Conservation (phyloP, 2,329 filamentous ascomycete species). For the Penicillium sp. region DNA sequence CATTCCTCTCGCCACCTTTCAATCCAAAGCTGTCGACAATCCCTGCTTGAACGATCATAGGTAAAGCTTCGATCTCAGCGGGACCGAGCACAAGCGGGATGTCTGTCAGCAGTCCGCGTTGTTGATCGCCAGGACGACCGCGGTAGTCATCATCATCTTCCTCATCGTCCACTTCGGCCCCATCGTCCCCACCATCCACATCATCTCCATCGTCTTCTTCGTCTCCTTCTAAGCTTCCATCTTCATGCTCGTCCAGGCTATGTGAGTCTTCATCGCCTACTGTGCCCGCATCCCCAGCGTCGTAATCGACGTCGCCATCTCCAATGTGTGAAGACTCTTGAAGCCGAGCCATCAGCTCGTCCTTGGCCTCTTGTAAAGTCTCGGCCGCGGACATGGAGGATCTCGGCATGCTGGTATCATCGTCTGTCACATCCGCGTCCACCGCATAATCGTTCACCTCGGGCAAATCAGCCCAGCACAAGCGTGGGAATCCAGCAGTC, state of each 20-base stretch:
- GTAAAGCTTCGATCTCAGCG: constrained; percentile 89
- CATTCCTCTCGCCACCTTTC: constrained; percentile 57
- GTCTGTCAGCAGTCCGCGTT: constrained; percentile 79
- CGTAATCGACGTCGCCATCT: constrained; percentile 40
- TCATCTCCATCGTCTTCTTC: constrained; percentile 52
- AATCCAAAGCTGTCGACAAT: constrained; percentile 75
- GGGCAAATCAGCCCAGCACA: constrained; percentile 42
- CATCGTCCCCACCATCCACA: constrained; percentile 46
- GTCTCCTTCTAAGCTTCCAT: constrained; percentile 46
- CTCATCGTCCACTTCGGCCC: constrained; percentile 51
- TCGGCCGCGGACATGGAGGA: constrained; percentile 46
- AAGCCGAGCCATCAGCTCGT: constrained; percentile 47
- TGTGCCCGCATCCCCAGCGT: constrained; percentile 38
- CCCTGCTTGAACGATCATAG: constrained; percentile 95
- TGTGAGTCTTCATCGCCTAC: constrained; percentile 40
- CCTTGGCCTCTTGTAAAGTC: constrained; percentile 48
- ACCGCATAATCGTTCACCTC: constrained; percentile 40
- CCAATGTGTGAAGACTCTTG: constrained; percentile 42
- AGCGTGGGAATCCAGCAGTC: constrained; percentile 37
- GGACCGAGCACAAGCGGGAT: constrained; percentile 91
- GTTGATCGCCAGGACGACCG: constrained; percentile 47
- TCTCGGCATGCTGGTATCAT: constrained; percentile 44
- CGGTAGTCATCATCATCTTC: constrained; percentile 50
- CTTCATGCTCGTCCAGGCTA: constrained; percentile 41
- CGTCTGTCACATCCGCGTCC: constrained; percentile 39